Percentiles rank a stretch among this genome's conserved stretches.
Evolutionary conservation across 495 filamentous ascomycete species (phyloP).

Genomic region (Platismatia glauca): DNA sequence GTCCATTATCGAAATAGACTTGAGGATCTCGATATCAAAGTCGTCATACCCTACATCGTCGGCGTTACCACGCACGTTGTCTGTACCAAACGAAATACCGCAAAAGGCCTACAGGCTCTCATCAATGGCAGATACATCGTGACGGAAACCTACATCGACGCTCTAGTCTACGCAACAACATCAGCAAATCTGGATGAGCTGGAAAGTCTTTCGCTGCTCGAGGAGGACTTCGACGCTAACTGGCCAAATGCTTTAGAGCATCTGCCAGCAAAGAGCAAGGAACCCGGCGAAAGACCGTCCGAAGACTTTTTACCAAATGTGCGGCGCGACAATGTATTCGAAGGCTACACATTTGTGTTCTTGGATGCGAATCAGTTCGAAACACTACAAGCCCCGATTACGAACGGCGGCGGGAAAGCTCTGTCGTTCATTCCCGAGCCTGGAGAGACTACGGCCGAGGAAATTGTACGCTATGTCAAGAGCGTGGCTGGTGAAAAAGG

Average conservation of each 20-base stretch:
- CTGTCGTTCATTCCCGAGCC: constrained; percentile 52
- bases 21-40: constrained; percentile 81
- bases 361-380: constrained; percentile 72
- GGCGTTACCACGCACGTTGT: constrained; percentile 78
- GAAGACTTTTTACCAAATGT: constrained; percentile 61
- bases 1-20: constrained; percentile 51
- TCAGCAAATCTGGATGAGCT: constrained; percentile 44
- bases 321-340: constrained; percentile 61
- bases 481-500: constrained; percentile 65
- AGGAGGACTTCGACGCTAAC: constrained; percentile 68
- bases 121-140: constrained; percentile 78
- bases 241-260: constrained; percentile 70
- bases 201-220: constrained; percentile 55
- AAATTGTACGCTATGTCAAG: constrained; percentile 71
- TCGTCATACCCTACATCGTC: constrained; percentile 58
- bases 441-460: constrained; percentile 61
- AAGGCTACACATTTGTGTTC: constrained; percentile 84
- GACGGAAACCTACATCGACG: constrained; percentile 62
- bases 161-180: constrained; percentile 58
- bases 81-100: constrained; percentile 79
- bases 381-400: constrained; percentile 62
- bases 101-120: constrained; percentile 79
- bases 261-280: constrained; percentile 66
- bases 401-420: constrained; percentile 74
- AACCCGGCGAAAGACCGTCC: constrained; percentile 53